Conservation (phyloP, 192 early-diverging fungal genomes). For the Entomortierella chlamydospora region DNA sequence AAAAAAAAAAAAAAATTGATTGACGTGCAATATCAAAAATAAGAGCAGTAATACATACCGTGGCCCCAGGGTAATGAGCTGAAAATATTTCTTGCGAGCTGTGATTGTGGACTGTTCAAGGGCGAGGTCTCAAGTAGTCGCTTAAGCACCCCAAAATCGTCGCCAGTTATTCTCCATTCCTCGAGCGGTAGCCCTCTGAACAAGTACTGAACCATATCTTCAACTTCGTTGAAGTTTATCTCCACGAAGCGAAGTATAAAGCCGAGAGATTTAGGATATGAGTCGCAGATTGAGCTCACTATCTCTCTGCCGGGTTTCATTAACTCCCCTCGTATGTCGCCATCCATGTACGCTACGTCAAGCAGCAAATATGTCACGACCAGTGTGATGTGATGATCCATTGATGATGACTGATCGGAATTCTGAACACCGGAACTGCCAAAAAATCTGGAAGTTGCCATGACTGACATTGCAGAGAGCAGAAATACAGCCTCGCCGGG, state of each 20-base stretch:
- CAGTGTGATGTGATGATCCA: conserved; percentile 32
- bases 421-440: background rate
- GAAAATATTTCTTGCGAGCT: conserved; percentile 30
- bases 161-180: conserved; percentile 49
- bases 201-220: conserved; percentile 58
- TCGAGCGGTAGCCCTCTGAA: conserved; percentile 58
- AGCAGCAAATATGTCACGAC: conserved; percentile 54
- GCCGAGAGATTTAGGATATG: conserved; percentile 44
- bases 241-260: conserved; percentile 55
- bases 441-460: conserved; percentile 38
- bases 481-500: conserved; percentile 59
- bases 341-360: conserved; percentile 56
- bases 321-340: conserved; percentile 43
- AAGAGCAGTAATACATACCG: conserved; percentile 27
- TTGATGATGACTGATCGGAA: background rate
- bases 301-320: conserved; percentile 59
- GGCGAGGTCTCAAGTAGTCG: conserved; percentile 40
- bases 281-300: conserved; percentile 50
- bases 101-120: conserved; percentile 25
- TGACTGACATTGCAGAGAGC: conserved; percentile 54
- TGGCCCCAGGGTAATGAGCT: conserved; percentile 17
- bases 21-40: no score
- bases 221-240: conserved; percentile 53
- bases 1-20: no score
- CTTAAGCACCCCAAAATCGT: conserved; percentile 50